Evolutionary conservation across 2,329 filamentous ascomycete species (phyloP), one percentile per base, ranked within the genome.

Genomic region (Fonsecaea pedrosoi): DNA sequence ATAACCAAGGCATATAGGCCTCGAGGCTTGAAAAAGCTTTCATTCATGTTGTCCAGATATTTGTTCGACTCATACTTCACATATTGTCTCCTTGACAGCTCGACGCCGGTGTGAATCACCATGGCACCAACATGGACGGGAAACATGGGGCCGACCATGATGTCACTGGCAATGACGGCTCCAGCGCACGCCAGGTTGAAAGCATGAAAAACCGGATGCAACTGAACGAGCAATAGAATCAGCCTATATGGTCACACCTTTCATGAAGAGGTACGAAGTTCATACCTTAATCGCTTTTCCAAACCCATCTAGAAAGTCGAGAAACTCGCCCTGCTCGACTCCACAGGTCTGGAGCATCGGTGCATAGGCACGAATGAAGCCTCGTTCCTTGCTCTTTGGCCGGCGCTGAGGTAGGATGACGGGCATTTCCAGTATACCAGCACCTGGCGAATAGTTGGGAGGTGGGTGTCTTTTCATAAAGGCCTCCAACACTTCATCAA

Each of bases 11-110:
- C 82, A 74, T 82, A 85, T 0, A 89, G 78, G 0, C 86, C 86
- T 1, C 80, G 81, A 0, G 86, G 86, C 54, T 79, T 80, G 74
- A 89, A 89, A 66, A 86, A 82, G 4, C 83, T 78, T 8, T 81
- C 78, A 70, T 89, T 89, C 70, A 86, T 80, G 35, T 78, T 76
- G 69, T 87, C 81, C 9, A 89, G 79, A 71, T 86, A 88, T 0
- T 73, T 76, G 70, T 87, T 88, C 0, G 82, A 80, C 54, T 79
- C 76, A 32, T 66, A 64, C 37, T 69, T 77, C 54, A 57, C 54
- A 32, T 60, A 65, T 53, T 38, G 45, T 21, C 45, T 35, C 21
- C 62, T 37, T 5, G 42, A 35, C 7, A 54, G 32, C 48, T 65
- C 62, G 1, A 60, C 55, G 34, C 54, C 53, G 1, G 55, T 53